Percentiles rank a stretch among this genome's conserved stretches.
These are phyloP conservation scores for Abrus pulchellus DNA, from an alignment of 306 rosid genomes.

Conservation along the genomic window DNA sequence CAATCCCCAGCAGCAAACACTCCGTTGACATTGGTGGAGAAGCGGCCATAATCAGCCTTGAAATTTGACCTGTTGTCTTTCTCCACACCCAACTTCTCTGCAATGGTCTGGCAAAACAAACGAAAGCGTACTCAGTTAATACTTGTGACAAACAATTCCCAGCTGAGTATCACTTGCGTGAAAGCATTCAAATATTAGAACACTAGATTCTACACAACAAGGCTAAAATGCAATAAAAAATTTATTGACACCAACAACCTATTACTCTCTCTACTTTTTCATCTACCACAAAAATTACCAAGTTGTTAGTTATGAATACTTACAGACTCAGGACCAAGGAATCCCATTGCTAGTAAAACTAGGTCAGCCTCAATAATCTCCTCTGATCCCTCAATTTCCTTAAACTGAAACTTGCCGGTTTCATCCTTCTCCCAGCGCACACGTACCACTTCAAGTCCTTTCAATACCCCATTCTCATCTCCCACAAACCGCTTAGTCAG, in stretches of 20 bases:
- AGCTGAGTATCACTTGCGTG: too few relatives aligned
- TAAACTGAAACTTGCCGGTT: slow-evolving; percentile 78
- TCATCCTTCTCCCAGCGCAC: slow-evolving; percentile 95
- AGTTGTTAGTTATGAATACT: slow-evolving; percentile 49
- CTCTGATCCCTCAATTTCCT: slow-evolving; percentile 94
- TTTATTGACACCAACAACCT: not conserved
- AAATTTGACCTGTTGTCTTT: slow-evolving; percentile 81
- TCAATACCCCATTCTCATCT: slow-evolving; percentile 82
- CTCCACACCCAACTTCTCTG: slow-evolving; percentile 84
- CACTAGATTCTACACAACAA: not conserved
- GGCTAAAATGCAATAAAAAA: not conserved
- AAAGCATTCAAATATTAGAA: not conserved
- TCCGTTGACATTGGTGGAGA: slow-evolving; percentile 81
- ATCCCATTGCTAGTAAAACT: slow-evolving; percentile 94
- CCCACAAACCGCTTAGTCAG: slow-evolving; percentile 92
- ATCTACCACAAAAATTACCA: slow-evolving; percentile 8
- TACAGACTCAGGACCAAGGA: slow-evolving; percentile 97
- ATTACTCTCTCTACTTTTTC: not conserved
- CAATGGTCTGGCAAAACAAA: slow-evolving; percentile 63
- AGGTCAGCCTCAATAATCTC: slow-evolving; percentile 90
- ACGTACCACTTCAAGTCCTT: slow-evolving; percentile 85
- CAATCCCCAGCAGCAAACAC: slow-evolving; percentile 95
- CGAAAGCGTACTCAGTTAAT: slow-evolving; percentile 13
- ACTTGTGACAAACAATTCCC: not conserved
- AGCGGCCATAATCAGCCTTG: slow-evolving; percentile 90